These are phyloP conservation scores for Pouteria glomerata DNA, from an alignment of 148 eudicot species.

Conservation along the genomic window DNA sequence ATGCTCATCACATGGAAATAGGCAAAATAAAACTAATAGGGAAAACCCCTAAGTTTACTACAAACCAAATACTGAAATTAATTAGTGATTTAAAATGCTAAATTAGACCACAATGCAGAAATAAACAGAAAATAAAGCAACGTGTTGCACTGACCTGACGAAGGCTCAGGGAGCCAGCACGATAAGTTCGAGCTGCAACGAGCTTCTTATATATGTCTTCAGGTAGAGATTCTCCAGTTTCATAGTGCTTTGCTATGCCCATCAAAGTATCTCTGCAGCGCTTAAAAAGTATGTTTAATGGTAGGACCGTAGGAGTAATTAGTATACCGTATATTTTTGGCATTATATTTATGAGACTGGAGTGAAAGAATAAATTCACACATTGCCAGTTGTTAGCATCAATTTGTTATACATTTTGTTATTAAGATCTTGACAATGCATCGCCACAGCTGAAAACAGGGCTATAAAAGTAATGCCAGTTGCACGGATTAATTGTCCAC, in stretches of 20 bases:
- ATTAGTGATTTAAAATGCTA: background rate
- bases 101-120: background rate
- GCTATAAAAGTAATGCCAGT: background rate
- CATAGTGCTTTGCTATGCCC: constrained; percentile 93
- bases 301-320: background rate
- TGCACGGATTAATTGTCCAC: background rate
- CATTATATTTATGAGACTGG: background rate
- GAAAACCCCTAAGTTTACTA: background rate
- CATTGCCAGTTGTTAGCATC: background rate
- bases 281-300: background rate
- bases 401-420: background rate
- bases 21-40: background rate
- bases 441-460: too few relatives aligned
- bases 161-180: constrained; percentile 84
- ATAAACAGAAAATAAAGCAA: background rate
- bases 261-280: constrained; percentile 82
- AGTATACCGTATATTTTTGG: background rate
- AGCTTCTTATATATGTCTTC: constrained; percentile 86
- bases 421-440: background rate
- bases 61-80: background rate
- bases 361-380: background rate
- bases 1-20: background rate
- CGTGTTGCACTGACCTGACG: constrained; percentile 55
- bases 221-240: constrained; percentile 82
- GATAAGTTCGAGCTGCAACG: constrained; percentile 86